These are phyloP conservation scores for Globisporangium abappressorium DNA, from an alignment of 352 stramenopile genomes.

Conservation along the genomic window DNA sequence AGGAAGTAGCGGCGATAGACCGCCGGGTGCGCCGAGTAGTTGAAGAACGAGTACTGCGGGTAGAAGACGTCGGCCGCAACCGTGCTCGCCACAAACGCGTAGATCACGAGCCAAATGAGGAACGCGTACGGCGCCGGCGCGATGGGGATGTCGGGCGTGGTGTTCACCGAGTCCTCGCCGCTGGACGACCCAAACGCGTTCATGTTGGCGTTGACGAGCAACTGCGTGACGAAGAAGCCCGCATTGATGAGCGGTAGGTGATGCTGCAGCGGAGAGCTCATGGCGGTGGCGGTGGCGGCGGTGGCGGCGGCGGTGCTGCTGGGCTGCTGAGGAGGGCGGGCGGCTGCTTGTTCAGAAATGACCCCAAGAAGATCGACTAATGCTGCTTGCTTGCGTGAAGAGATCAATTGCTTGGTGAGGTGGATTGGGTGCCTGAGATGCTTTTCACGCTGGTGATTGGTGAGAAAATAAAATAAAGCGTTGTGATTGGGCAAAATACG, in stretches of 20 bases:
- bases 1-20: conserved; percentile 55
- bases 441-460: conserved; percentile 2
- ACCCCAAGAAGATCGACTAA: conserved; percentile 8
- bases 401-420: neutral
- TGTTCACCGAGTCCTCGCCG: neutral
- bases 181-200: conserved; percentile 7
- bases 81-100: conserved; percentile 40
- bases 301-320: too few species aligned
- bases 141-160: conserved; percentile 32
- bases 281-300: neutral
- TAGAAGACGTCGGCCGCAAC: conserved; percentile 53
- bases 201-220: conserved; percentile 17
- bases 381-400: neutral
- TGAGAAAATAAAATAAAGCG: neutral
- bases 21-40: conserved; percentile 39
- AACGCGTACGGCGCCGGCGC: conserved; percentile 43
- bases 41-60: conserved; percentile 55
- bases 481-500: neutral
- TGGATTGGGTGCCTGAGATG: conserved; percentile 8
- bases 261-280: conserved; percentile 19
- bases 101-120: conserved; percentile 56
- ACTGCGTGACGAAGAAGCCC: conserved; percentile 14
- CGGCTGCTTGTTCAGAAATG: conserved; percentile 8
- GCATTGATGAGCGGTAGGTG: conserved; percentile 20
- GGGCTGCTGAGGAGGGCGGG: neutral